These are phyloP conservation scores for Copromyces sp. DNA, from an alignment of 495 filamentous ascomycete species.

Conservation along the genomic window DNA sequence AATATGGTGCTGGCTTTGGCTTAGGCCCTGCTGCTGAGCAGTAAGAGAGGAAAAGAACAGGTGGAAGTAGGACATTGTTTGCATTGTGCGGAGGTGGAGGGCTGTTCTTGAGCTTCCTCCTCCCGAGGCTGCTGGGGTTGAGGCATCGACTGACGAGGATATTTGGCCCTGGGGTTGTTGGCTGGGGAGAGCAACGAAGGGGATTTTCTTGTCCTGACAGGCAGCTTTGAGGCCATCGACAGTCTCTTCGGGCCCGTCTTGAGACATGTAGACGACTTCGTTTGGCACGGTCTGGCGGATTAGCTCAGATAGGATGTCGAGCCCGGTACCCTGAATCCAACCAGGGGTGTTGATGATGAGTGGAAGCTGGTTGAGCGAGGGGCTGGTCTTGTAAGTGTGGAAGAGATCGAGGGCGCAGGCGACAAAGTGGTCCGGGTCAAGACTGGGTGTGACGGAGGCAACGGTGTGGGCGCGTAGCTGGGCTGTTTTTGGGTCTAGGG, in stretches of 20 bases:
- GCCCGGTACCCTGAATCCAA: constrained; percentile 68
- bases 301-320: constrained; percentile 59
- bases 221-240: constrained; percentile 44
- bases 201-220: constrained; percentile 12
- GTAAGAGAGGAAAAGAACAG: constrained; percentile 4
- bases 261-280: constrained; percentile 67
- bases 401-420: constrained; percentile 59
- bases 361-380: constrained; percentile 32
- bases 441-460: constrained; percentile 57
- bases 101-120: constrained; percentile 43
- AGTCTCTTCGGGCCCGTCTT: constrained; percentile 55
- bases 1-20: background rate
- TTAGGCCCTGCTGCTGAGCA: too few relatives aligned
- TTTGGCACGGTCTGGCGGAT: constrained; percentile 39
- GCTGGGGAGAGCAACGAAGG: constrained; percentile 41
- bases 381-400: constrained; percentile 44
- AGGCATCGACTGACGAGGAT: constrained; percentile 39
- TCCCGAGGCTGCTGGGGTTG: constrained; percentile 27
- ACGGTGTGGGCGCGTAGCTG: constrained; percentile 57
- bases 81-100: constrained; percentile 64
- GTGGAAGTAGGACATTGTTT: constrained; percentile 73
- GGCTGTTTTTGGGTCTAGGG: constrained; percentile 13
- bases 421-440: constrained; percentile 61
- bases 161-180: constrained; percentile 22
- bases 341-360: constrained; percentile 76